Conservation (phyloP, 176 grass and related monocot species). For the Chrysopogon serrulatus region DNA sequence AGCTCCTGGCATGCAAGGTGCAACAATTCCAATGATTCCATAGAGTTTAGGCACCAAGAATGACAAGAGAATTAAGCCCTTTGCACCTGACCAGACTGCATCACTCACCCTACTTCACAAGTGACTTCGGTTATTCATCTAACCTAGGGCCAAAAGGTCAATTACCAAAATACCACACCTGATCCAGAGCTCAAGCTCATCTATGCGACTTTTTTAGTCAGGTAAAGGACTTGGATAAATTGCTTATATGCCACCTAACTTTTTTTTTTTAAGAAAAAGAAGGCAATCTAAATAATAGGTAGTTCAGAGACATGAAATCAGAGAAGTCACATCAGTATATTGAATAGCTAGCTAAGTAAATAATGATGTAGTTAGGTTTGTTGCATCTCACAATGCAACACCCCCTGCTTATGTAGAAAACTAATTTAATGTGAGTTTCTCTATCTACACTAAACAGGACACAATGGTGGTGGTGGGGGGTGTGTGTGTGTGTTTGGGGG, state of each 20-base stretch:
- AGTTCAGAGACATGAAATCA: neutral
- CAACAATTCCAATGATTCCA: neutral
- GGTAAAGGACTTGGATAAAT: neutral
- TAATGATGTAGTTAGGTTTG: neutral
- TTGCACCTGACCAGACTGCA: neutral
- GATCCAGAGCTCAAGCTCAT: neutral
- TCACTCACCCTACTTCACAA: neutral
- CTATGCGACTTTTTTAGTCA: neutral
- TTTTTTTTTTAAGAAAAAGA: neutral
- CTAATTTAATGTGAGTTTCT: neutral
- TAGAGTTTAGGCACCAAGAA: neutral
- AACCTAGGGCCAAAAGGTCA: neutral
- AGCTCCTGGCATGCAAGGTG: neutral
- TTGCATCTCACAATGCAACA: slow-evolving; percentile 12
- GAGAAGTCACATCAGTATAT: neutral
- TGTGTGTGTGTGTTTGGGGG: too few relatives aligned
- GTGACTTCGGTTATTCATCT: neutral
- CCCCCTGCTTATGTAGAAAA: neutral
- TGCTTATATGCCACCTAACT: neutral
- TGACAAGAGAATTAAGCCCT: neutral
- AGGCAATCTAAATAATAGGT: neutral
- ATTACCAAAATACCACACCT: too few relatives aligned
- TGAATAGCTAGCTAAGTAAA: neutral
- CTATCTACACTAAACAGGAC: neutral
- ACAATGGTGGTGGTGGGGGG: too few relatives aligned